These are phyloP conservation scores for Pseudopithomyces maydicus DNA, from an alignment of 2,329 filamentous ascomycete species.

Conservation along the genomic window DNA sequence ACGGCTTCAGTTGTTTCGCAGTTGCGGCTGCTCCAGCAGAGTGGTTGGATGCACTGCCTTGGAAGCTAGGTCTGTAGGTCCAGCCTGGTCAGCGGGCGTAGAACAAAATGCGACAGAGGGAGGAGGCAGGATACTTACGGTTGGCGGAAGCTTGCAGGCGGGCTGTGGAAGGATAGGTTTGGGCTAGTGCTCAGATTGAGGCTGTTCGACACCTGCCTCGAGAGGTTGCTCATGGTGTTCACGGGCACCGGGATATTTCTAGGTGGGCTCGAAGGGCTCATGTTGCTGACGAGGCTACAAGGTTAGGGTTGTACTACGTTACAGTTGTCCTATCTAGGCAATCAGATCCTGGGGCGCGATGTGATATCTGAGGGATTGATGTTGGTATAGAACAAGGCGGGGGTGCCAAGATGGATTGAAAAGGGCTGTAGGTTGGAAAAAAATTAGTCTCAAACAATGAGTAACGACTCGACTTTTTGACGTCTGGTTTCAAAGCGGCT, in stretches of 20 bases:
- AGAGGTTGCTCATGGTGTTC: constrained; percentile 37
- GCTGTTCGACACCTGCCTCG: constrained; percentile 61
- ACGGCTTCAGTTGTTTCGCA: constrained; percentile 86
- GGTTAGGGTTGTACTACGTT: constrained; percentile 3
- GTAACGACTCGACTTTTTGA: background rate
- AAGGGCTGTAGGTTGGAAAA: background rate
- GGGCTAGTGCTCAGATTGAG: constrained; percentile 77
- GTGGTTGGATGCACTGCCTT: constrained; percentile 44
- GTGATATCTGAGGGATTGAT: background rate
- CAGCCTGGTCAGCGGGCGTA: background rate
- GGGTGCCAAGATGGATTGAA: background rate
- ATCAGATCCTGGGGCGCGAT: background rate
- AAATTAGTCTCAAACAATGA: constrained; percentile 8
- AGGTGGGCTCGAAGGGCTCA: constrained; percentile 32
- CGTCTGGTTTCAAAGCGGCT: background rate
- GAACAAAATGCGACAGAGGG: background rate
- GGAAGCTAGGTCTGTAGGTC: constrained; percentile 22
- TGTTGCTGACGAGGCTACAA: constrained; percentile 19
- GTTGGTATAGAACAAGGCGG: background rate
- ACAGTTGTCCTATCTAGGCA: constrained; percentile 3
- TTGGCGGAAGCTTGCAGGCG: constrained; percentile 62
- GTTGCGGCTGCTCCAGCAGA: constrained; percentile 38
- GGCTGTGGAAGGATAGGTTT: constrained; percentile 74
- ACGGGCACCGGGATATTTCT: constrained; percentile 37
- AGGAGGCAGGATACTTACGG: constrained; percentile 13